Conservation (phyloP, 2,329 filamentous ascomycete species). For the Canariomyces notabilis region DNA sequence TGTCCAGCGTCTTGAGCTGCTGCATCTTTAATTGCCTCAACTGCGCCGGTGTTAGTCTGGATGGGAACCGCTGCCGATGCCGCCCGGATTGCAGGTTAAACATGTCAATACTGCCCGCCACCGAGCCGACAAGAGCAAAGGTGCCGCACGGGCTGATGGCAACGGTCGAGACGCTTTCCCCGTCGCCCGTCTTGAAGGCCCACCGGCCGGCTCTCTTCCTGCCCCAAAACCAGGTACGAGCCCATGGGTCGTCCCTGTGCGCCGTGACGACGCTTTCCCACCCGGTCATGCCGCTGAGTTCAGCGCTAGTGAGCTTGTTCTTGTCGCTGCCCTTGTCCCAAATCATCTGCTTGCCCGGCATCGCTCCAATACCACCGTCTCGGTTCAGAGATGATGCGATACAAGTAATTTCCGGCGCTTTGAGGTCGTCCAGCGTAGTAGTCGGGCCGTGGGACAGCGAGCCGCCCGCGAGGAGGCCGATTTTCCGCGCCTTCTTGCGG, state of each 20-base stretch:
- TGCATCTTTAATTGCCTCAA: conserved; percentile 68
- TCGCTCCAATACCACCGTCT: conserved; percentile 85
- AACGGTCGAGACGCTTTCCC: conserved; percentile 77
- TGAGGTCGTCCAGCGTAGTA: conserved; percentile 67
- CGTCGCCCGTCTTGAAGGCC: conserved; percentile 84
- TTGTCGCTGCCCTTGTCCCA: conserved; percentile 74
- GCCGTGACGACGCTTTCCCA: conserved; percentile 98
- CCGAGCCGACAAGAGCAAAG: conserved; percentile 86
- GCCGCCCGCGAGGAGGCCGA: conserved; percentile 61
- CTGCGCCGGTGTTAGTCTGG: conserved; percentile 70
- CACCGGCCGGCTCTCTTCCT: conserved; percentile 88
- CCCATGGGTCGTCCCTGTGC: conserved; percentile 77
- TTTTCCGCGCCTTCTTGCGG: conserved; percentile 83
- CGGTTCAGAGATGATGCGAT: conserved; percentile 89
- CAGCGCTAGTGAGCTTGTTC: conserved; percentile 60
- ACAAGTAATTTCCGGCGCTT: conserved; percentile 85
- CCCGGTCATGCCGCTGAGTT: conserved; percentile 72
- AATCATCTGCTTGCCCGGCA: conserved; percentile 70
- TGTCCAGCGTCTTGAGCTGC: conserved; percentile 54
- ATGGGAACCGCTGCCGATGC: conserved; percentile 83
- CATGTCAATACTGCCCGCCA: conserved; percentile 80
- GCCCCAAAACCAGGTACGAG: conserved; percentile 97
- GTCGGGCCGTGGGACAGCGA: conserved; percentile 55
- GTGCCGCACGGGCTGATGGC: conserved; percentile 88
- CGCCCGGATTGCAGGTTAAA: conserved; percentile 93